Evolutionary conservation across 768 basidiomycete genomes (phyloP).

Genomic region (Lactarius evosmus): DNA sequence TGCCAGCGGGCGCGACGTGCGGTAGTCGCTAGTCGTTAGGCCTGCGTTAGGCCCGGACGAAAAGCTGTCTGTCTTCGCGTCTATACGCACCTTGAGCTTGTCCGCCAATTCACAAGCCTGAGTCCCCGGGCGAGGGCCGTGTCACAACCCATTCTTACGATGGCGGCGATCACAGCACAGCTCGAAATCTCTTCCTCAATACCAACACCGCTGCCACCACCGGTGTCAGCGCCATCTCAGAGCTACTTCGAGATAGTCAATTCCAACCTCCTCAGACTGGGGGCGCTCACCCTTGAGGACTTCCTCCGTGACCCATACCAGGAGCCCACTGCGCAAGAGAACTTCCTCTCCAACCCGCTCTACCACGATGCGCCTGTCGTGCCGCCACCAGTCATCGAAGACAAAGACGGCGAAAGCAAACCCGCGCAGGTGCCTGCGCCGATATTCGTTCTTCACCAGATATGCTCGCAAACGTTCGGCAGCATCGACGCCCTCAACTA

Average conservation of each 20-base stretch:
- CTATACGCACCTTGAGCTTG: background rate
- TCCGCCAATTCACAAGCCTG: background rate
- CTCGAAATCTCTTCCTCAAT: background rate
- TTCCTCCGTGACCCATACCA: slow-evolving; percentile 22
- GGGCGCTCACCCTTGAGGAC: slow-evolving; percentile 24
- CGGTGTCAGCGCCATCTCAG: background rate
- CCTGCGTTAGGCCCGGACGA: too few relatives aligned
- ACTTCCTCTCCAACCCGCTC: slow-evolving; percentile 2
- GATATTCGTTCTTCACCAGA: slow-evolving; percentile 28
- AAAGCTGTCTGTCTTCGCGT: background rate
- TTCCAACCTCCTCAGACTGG: slow-evolving; percentile 24
- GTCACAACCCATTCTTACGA: background rate
- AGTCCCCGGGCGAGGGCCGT: background rate
- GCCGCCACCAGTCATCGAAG: slow-evolving; percentile 3
- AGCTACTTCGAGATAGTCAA: slow-evolving; percentile 19
- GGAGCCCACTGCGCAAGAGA: slow-evolving; percentile 13
- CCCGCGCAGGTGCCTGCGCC: slow-evolving; percentile 11
- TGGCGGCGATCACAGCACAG: slow-evolving; percentile 3
- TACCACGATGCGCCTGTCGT: slow-evolving; percentile 14
- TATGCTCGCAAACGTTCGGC: slow-evolving; percentile 31
- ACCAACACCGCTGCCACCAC: too few relatives aligned
- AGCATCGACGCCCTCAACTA: slow-evolving; percentile 29
- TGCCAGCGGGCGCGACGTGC: background rate
- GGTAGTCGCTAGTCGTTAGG: too few relatives aligned
- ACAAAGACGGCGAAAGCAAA: slow-evolving; percentile 12